These are phyloP conservation scores for Pyrenula massariospora DNA, from an alignment of 495 filamentous ascomycete genomes.

Conservation along the genomic window DNA sequence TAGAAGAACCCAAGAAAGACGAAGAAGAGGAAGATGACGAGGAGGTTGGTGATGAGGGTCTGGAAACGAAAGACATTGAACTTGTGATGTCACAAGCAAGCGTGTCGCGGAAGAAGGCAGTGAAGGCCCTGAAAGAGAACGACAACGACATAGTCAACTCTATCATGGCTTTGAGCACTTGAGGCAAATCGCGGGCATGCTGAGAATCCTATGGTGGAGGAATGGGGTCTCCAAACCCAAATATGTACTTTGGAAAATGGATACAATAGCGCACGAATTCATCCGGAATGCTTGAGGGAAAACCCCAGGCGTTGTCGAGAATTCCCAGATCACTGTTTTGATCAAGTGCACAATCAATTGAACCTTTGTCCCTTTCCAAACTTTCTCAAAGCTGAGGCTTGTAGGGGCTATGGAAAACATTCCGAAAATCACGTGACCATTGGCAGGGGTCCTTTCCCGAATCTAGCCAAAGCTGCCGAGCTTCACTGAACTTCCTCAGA, in stretches of 20 bases:
- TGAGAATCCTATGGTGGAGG: too few relatives aligned
- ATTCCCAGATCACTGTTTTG: too few relatives aligned
- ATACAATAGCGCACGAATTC: too few relatives aligned
- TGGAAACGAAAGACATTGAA: slow-evolving; percentile 98
- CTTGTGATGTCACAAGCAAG: slow-evolving; percentile 96
- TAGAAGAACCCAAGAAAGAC: slow-evolving; percentile 65
- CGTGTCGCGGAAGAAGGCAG: slow-evolving; percentile 92
- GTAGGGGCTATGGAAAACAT: too few relatives aligned
- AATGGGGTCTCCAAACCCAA: background rate
- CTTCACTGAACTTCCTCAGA: slow-evolving; percentile 28
- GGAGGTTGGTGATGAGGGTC: slow-evolving; percentile 82
- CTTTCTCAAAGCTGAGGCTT: too few relatives aligned
- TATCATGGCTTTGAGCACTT: slow-evolving; percentile 99
- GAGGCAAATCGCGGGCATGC: slow-evolving; percentile 18
- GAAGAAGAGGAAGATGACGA: slow-evolving; percentile 90
- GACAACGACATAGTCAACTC: slow-evolving; percentile 99
- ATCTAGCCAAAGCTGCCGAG: slow-evolving; percentile 34
- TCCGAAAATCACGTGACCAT: slow-evolving; percentile 27
- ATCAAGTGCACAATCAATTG: too few relatives aligned
- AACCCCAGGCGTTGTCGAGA: too few relatives aligned
- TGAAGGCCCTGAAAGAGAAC: slow-evolving; percentile 97
- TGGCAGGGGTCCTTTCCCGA: slow-evolving; percentile 22
- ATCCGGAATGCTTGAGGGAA: too few relatives aligned
- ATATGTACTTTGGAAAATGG: background rate
- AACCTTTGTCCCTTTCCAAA: too few relatives aligned